Evolutionary conservation across 306 rosid genomes (phyloP), one percentile per base, ranked within the genome.

Genomic region (Prunus mongolica): DNA sequence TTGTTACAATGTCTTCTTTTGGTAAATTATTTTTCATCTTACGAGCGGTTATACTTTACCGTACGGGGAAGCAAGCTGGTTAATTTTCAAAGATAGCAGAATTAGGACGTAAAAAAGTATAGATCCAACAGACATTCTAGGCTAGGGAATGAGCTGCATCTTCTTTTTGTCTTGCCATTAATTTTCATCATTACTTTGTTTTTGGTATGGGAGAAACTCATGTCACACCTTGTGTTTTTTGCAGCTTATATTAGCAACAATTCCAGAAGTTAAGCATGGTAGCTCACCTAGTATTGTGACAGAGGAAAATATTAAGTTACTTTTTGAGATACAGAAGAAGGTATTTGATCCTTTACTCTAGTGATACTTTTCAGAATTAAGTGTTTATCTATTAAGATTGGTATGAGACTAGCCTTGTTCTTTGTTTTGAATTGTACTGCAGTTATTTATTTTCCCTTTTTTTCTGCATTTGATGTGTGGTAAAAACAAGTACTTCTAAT

Each of bases 251-350:
- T 65, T 95, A 82, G 97, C 93, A 63, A 95, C 96, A 73, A 71
- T 82, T 76, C 99, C 97, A 47, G 91, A 87, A 81, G 70, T 55
- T 13, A 78, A 65, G 80, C 81, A 81, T 79, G 85, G 87, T 72
- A 90, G 83, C 41, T 80, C 91, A 50, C 93, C 97, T 72, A 88
- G 86, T 81, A 91, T 95, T 77, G 88, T 95, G 81, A 86, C 95
- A 16, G 97, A 92, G 85, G 83, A 86, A 81, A 95, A 92, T 83
- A 80, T 95, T 69, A 92, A 80, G 85, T 86, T 95, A 83, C 93
- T 95, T 57, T 95, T 95, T 83, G 92, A 92, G 83, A 79, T 95
- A 78, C 98, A 95, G 79, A 95, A 88, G 75, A 92, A 88, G 93
- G 97, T 92, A 79, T 77, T 65, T 65, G 28, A 67, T 81, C 77